Conservation (phyloP, 148 eudicot species). For the Agrostemma githago region DNA sequence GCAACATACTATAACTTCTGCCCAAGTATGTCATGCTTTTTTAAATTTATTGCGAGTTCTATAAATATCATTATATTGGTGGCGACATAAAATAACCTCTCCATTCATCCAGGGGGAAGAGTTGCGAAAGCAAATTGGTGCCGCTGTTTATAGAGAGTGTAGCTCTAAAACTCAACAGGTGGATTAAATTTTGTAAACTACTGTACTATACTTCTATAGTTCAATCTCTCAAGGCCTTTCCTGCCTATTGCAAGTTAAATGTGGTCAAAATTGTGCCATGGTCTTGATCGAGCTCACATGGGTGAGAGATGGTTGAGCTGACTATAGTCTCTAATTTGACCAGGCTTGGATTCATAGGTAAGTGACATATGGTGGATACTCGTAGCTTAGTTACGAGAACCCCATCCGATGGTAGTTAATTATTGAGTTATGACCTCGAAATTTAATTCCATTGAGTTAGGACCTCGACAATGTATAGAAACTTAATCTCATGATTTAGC, state of each 20-base stretch:
- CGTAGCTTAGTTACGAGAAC: too few relatives aligned
- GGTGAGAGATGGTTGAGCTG: too few relatives aligned
- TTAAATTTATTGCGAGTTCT: too few relatives aligned
- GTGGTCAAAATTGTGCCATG: not conserved
- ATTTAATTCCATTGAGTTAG: too few relatives aligned
- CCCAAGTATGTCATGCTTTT: constrained; percentile 51
- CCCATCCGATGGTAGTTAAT: too few relatives aligned
- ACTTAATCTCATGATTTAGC: too few relatives aligned
- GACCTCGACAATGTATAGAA: too few relatives aligned
- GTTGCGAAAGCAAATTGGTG: constrained; percentile 93
- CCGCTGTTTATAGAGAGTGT: constrained; percentile 93
- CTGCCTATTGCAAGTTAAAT: not conserved
- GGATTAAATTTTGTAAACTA: constrained; percentile 3
- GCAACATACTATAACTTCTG: constrained; percentile 50
- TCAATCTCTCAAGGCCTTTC: not conserved
- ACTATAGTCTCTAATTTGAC: too few relatives aligned
- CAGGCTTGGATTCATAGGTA: too few relatives aligned
- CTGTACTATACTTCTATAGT: not conserved
- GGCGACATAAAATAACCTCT: not conserved
- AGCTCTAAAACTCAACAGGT: constrained; percentile 99
- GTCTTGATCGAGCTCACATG: not conserved
- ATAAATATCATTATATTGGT: not conserved
- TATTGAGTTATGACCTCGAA: too few relatives aligned
- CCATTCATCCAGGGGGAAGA: constrained; percentile 72
- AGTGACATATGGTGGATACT: too few relatives aligned